Evolutionary conservation across 2,329 filamentous ascomycete genomes (phyloP), one percentile per base, ranked within the genome.

Genomic region (Penicillium italicum): DNA sequence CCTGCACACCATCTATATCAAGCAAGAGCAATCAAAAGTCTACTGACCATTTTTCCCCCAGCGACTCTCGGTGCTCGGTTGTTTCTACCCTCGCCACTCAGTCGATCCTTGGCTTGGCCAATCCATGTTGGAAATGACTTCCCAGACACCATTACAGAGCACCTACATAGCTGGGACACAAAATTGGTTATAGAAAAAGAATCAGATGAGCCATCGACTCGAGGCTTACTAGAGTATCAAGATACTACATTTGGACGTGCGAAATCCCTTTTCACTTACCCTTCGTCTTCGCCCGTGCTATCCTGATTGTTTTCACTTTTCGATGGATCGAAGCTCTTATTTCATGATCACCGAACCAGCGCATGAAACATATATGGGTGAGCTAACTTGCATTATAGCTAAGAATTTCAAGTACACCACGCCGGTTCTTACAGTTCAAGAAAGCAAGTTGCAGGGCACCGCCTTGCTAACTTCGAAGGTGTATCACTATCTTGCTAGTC

Each of bases 241-340:
- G 67, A 73, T 58, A 64, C 59, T 9, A 67, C 64, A 18, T 71
- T 69, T 48, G 68, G 63, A 50, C 62, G 68, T 71, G 49, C 40
- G 65, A 4, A 30, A 16, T 4, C 34, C 60, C 18, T 54, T 67
- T 31, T 28, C 8, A 22, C 30, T 4, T 30, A 14, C 37, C 36
- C 34, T 38, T 49, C 24, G 3, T 24, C 24, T 24, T 24, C 24
- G 24, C 24, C 24, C 24, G 24, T 24, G 5, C 22, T 30, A 24
- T 38, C 10, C 14, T 4, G n/a, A n/a, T 8, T 46, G 18, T 34
- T 10, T 36, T 14, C 11, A 28, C 24, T 4, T 38, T 16, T 20
- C 7, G 16, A 30, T 38, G 12, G 30, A 28, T 30, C 60, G 62
- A 26, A 28, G 48, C 31, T 26, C 14, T 14, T 6, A 11, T 20